Conservation (phyloP, 208 protist species). For the Acanthamoeba healyi region DNA sequence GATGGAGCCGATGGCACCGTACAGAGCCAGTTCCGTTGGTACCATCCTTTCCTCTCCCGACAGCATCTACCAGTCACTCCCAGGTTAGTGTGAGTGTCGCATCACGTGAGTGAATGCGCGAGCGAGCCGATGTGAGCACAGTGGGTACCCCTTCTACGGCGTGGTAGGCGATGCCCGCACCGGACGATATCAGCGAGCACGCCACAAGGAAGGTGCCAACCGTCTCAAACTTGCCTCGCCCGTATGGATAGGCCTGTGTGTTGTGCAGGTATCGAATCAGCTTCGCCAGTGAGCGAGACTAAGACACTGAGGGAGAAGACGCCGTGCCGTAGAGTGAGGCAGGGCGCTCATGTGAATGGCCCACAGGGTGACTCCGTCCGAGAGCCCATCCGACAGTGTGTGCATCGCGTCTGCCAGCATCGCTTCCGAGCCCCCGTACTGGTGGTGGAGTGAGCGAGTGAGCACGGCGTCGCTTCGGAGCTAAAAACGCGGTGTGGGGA, state of each 20-base stretch:
- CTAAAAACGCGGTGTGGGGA: neutral
- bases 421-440: constrained; percentile 41
- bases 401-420: constrained; percentile 54
- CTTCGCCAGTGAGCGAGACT: no score
- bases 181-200: neutral
- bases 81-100: neutral
- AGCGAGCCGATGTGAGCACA: no score
- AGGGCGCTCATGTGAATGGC: constrained; percentile 33
- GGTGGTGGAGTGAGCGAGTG: neutral
- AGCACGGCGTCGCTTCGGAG: neutral
- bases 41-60: neutral
- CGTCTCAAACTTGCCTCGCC: constrained; percentile 63
- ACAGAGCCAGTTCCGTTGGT: constrained; percentile 31
- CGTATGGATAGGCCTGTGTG: constrained; percentile 30
- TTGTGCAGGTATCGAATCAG: neutral
- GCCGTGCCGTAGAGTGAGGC: neutral
- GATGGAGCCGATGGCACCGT: constrained; percentile 64
- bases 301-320: neutral
- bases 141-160: neutral
- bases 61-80: neutral
- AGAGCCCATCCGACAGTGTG: constrained; percentile 36
- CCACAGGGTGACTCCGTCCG: constrained; percentile 63
- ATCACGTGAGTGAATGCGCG: no score
- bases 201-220: constrained; percentile 60
- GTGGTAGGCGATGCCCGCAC: constrained; percentile 6